Base-by-base conservation (phyloP, 768 basidiomycete species). In the Calocybe gangraenosa region DNA sequence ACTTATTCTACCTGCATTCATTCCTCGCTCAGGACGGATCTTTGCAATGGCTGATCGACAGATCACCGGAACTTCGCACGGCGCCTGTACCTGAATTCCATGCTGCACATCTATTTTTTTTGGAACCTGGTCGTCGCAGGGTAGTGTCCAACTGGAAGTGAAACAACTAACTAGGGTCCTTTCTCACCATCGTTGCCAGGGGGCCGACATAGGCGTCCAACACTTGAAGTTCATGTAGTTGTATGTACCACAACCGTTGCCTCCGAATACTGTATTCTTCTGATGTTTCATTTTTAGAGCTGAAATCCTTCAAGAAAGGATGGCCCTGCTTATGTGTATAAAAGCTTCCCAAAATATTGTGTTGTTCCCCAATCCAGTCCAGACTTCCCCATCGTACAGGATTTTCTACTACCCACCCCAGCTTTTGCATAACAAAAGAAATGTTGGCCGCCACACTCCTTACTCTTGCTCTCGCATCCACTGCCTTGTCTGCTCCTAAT, bases 371-470 rank as follows among this genome's bases (percentile, higher is more conserved):
- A 28, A 28, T 28, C 25, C 25, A 28, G 5, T 28, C 11, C 11
- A 11, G 25, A 28, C 11, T 28, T 28, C 11, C 11, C 11, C 11
- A 15, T 11, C 33, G 8, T 34, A 23, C 34, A 37, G 10, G 39
- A 40, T 10, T 36, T 13, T 15, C 37, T 35, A 10, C 39, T 7
- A 34, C 20, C 34, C 31, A n/a, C n/a, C 25, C 5, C 25, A 28
- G 11, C 11, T 46, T 25, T 46, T 49, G 10, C 25, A 28, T 34
- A n/a, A 43, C 21, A 35, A 23, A 35, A 21, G 25, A 17, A 37
- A 59, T 63, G 61, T 55, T 58, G 50, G 46, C 58, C 37, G 46
- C 52, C 51, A 58, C 56, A 44, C 22, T 61, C 37, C 49, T 61
- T 54, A 50, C 55, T 35, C 44, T 59, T n/a, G 51, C 41, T 18